Conservation (phyloP, 495 filamentous ascomycete genomes). For the Daldinia grandis region DNA sequence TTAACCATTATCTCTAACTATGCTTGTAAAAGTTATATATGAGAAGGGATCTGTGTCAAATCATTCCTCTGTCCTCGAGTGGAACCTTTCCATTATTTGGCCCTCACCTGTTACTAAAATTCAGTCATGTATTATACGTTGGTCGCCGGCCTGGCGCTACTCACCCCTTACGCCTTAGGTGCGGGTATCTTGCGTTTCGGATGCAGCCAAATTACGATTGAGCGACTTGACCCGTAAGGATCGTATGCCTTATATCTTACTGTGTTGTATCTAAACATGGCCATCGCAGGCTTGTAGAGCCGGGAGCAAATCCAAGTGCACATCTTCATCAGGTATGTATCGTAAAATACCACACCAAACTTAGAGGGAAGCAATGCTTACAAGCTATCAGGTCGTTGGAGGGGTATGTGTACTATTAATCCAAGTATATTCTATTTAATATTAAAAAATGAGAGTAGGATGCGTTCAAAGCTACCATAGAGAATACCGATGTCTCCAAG, state of each 20-base stretch:
- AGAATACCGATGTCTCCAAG: conserved; percentile 29
- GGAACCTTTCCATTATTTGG: background rate
- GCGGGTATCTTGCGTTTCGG: conserved; percentile 42
- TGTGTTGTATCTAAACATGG: background rate
- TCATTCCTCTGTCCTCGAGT: background rate
- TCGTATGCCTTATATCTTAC: background rate
- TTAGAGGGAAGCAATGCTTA: background rate
- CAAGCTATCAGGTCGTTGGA: background rate
- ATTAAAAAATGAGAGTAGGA: conserved; percentile 21
- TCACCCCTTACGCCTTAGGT: background rate
- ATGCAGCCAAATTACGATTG: conserved; percentile 43
- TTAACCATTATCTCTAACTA: background rate
- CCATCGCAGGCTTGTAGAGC: conserved; percentile 2
- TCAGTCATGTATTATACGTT: conserved; percentile 3
- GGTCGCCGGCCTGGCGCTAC: background rate
- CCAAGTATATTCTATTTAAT: background rate
- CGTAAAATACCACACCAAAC: background rate
- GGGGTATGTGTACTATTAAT: background rate
- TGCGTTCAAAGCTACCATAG: conserved; percentile 47
- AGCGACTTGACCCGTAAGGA: conserved; percentile 42
- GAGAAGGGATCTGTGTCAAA: too few species aligned
- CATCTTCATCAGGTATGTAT: background rate
- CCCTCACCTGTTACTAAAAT: background rate
- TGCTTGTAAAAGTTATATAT: background rate
- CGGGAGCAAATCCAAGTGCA: background rate